Evolutionary conservation across 495 filamentous ascomycete species (phyloP).

Genomic region (Letharia columbiana): DNA sequence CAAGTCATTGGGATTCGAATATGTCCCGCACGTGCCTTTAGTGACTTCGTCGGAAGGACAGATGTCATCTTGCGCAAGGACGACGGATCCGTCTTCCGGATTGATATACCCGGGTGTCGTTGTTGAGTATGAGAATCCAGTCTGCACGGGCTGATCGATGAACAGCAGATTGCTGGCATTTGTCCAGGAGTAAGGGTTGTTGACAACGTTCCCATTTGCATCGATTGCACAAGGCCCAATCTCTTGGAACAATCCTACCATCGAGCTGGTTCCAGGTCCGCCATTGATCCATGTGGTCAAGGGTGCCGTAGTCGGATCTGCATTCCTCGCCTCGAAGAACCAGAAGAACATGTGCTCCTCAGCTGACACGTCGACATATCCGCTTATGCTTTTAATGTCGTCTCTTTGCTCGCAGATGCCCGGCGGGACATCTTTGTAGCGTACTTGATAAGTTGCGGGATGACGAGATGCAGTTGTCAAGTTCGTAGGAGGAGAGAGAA

Average conservation of each 20-base stretch:
- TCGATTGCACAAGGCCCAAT: constrained; percentile 55
- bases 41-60: neutral
- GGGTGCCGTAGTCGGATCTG: constrained; percentile 41
- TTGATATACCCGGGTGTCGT: constrained; percentile 38
- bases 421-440: constrained; percentile 47
- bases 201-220: constrained; percentile 41
- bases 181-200: constrained; percentile 43
- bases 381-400: constrained; percentile 45
- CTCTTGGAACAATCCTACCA: constrained; percentile 57
- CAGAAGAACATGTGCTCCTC: constrained; percentile 47
- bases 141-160: constrained; percentile 56
- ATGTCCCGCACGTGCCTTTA: neutral
- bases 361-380: constrained; percentile 46
- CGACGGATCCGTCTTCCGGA: constrained; percentile 30
- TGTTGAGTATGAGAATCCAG: constrained; percentile 51
- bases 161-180: constrained; percentile 39
- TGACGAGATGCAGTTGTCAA: neutral
- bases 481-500: neutral
- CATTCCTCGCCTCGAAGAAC: constrained; percentile 42
- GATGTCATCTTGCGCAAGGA: neutral
- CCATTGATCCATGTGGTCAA: constrained; percentile 48
- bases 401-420: constrained; percentile 51
- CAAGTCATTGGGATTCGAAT: neutral
- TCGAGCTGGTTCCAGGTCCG: constrained; percentile 50
- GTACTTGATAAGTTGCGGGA: constrained; percentile 19